Conservation (phyloP, 2,329 filamentous ascomycete species). For the Talaromyces sp. region DNA sequence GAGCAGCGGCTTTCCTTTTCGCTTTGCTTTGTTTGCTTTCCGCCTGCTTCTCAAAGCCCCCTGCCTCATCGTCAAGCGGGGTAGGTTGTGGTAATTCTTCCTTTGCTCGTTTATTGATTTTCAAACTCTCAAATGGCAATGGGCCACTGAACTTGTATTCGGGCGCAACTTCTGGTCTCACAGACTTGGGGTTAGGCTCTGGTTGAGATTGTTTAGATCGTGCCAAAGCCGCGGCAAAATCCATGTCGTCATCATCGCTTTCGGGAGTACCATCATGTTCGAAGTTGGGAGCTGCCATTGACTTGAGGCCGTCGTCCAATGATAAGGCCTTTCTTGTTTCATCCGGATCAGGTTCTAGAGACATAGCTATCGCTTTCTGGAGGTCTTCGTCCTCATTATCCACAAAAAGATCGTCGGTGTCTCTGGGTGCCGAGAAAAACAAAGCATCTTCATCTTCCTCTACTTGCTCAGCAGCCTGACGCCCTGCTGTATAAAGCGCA, state of each 20-base stretch:
- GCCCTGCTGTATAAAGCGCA: conserved; percentile 43
- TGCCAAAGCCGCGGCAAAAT: conserved; percentile 69
- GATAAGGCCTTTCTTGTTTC: conserved; percentile 36
- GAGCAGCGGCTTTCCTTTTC: conserved; percentile 27
- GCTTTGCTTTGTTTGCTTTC: conserved; percentile 22
- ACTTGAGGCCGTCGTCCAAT: conserved; percentile 27
- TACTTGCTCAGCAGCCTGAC: conserved; percentile 16
- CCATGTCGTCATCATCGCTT: conserved; percentile 64
- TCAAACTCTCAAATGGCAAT: conserved; percentile 77
- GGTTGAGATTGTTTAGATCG: conserved; percentile 62
- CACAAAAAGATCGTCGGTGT: conserved; percentile 52
- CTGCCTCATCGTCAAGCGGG: conserved; percentile 51
- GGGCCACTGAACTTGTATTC: conserved; percentile 69
- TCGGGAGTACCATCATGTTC: conserved; percentile 35
- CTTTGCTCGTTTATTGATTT: conserved; percentile 61
- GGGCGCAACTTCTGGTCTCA: conserved; percentile 40
- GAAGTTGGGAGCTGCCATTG: conserved; percentile 10
- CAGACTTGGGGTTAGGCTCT: conserved; percentile 28
- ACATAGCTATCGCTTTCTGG: conserved; percentile 76
- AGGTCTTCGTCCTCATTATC: conserved; percentile 66
- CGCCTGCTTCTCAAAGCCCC: conserved; percentile 59
- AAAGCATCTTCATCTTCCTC: conserved; percentile 48
- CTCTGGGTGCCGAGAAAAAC: conserved; percentile 49
- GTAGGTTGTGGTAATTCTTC: conserved; percentile 38
- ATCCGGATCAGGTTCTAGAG: conserved; percentile 52